Evolutionary conservation across 495 filamentous ascomycete species (phyloP).

Genomic region (Podospora bellae-mahoneyi): DNA sequence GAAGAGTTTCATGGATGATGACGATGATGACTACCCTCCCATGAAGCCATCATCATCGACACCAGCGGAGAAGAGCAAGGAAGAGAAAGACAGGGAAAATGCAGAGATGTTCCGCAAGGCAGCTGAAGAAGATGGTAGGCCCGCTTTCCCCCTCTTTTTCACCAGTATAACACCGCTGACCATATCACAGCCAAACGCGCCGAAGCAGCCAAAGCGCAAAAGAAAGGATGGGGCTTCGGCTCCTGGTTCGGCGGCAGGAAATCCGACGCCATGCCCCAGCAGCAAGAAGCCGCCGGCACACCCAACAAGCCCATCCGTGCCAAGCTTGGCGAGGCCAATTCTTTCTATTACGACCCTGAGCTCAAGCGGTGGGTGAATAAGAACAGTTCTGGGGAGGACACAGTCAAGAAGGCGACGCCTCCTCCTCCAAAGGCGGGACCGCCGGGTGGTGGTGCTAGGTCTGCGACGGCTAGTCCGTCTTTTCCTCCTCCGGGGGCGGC

Average conservation of each 20-base stretch:
- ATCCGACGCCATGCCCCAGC: constrained; percentile 39
- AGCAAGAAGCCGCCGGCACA: constrained; percentile 26
- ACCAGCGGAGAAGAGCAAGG: constrained; percentile 46
- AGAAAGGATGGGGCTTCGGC: constrained; percentile 78
- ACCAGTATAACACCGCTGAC: no score
- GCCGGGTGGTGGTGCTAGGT: constrained; percentile 17
- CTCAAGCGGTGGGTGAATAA: constrained; percentile 98
- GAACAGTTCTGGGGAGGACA: constrained; percentile 63
- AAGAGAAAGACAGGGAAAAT: constrained; percentile 57
- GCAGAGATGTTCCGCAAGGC: constrained; percentile 79
- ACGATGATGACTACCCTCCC: constrained; percentile 57
- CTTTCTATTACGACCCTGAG: constrained; percentile 90
- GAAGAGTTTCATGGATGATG: constrained; percentile 77
- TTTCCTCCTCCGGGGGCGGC: constrained; percentile 17
- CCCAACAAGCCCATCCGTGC: constrained; percentile 76
- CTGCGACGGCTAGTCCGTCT: constrained; percentile 36
- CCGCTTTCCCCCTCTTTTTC: neutral
- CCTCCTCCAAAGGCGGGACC: constrained; percentile 44
- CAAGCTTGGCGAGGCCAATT: constrained; percentile 91
- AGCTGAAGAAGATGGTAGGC: constrained; percentile 78
- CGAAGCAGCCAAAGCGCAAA: constrained; percentile 41
- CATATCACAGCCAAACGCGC: constrained; percentile 39
- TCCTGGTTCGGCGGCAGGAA: constrained; percentile 79
- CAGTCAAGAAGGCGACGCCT: constrained; percentile 45
- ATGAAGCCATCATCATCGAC: constrained; percentile 25